These are phyloP conservation scores for Schwanniomyces etchellsii DNA, from an alignment of 1,139 yeast genomes.

Conservation along the genomic window DNA sequence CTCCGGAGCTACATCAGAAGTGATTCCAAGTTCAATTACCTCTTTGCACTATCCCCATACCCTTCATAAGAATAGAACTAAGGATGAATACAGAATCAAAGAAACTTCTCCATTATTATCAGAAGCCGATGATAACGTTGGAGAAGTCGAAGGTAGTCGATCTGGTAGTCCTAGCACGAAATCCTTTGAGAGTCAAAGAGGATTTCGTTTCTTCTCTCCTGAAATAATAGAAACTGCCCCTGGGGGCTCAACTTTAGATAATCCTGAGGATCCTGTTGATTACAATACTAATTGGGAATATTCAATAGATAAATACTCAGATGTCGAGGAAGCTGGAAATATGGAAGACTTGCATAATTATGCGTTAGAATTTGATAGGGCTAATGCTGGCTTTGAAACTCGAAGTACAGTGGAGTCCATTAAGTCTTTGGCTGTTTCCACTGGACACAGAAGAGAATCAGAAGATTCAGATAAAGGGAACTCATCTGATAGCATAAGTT, in stretches of 20 bases:
- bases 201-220: constrained; percentile 74
- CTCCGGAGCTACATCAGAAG: constrained; percentile 86
- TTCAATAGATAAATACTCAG: constrained; percentile 35
- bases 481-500: constrained; percentile 11
- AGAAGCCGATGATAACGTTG: constrained; percentile 11
- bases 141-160: constrained; percentile 16
- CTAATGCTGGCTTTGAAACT: not conserved
- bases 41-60: constrained; percentile 75
- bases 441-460: constrained; percentile 14
- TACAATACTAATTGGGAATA: constrained; percentile 70
- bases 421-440: constrained; percentile 1
- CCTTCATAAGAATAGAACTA: constrained; percentile 28
- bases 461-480: constrained; percentile 19
- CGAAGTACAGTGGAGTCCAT: not conserved
- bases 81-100: constrained; percentile 17
- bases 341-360: not conserved
- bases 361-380: not conserved
- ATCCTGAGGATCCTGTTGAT: constrained; percentile 47
- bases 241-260: constrained; percentile 77
- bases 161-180: constrained; percentile 22
- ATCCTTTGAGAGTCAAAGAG: constrained; percentile 31
- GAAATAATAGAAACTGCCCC: constrained; percentile 84
- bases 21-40: constrained; percentile 85
- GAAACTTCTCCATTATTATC: constrained; percentile 38
- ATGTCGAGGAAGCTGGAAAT: constrained; percentile 21